Evolutionary conservation across 164 flowering plant species (phyloP).

Genomic region (Magnolia sinica): DNA sequence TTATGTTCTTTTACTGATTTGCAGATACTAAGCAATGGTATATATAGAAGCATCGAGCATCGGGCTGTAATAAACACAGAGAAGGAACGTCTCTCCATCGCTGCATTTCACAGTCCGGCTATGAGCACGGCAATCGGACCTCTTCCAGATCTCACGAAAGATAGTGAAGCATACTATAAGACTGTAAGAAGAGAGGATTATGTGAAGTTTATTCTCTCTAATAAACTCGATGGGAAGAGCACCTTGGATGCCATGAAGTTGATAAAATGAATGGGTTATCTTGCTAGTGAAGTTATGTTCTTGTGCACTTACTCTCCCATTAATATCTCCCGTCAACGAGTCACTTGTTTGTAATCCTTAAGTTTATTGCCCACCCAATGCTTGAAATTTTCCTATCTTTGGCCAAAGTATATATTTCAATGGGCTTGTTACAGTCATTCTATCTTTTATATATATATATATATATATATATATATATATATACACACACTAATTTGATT

Average conservation of each 20-base stretch:
- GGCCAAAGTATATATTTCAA: too few species aligned
- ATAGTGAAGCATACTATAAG: constrained; percentile 15
- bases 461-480: too few species aligned
- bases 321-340: too few species aligned
- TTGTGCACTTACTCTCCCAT: too few species aligned
- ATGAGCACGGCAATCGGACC: constrained; percentile 25
- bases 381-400: too few species aligned
- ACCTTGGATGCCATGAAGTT: constrained; percentile 15
- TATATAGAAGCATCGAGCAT: constrained; percentile 50
- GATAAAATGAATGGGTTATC: background rate
- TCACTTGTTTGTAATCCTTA: too few species aligned
- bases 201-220: constrained; percentile 6
- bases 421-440: too few species aligned
- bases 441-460: too few species aligned
- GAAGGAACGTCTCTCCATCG: constrained; percentile 46
- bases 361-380: too few species aligned
- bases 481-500: too few species aligned
- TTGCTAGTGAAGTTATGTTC: background rate
- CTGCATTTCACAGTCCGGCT: constrained; percentile 38
- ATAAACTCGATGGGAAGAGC: constrained; percentile 24
- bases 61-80: constrained; percentile 40
- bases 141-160: constrained; percentile 25
- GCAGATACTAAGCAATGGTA: constrained; percentile 55
- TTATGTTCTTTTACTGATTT: background rate
- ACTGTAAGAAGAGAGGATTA: constrained; percentile 22